Evolutionary conservation across 2,329 filamentous ascomycete genomes (phyloP).

Genomic region (Ascochyta lentis): DNA sequence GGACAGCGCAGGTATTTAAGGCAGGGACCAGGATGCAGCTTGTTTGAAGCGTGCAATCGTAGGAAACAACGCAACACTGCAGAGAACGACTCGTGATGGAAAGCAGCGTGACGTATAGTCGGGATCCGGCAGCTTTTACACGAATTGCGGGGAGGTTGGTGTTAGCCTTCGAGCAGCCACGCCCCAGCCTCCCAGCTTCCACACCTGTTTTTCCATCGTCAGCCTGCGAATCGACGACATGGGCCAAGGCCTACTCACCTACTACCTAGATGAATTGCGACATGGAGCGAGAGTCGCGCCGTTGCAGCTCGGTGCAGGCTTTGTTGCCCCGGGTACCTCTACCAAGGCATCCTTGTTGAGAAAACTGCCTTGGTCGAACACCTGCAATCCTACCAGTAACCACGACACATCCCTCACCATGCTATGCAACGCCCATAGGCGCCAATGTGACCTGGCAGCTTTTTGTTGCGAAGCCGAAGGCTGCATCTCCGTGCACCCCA

Average conservation of each 20-base stretch:
- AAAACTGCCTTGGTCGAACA: conserved; percentile 12
- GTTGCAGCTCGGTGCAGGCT: neutral
- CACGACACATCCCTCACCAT: neutral
- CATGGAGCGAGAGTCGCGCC: neutral
- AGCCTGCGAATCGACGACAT: conserved; percentile 6
- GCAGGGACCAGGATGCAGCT: conserved; percentile 11
- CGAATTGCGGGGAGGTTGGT: conserved; percentile 15
- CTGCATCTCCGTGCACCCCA: neutral
- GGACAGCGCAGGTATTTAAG: conserved; percentile 8
- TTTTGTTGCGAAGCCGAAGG: neutral
- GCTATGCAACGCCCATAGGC: neutral
- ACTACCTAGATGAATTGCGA: neutral
- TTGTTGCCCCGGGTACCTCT: conserved; percentile 5
- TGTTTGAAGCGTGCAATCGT: conserved; percentile 6
- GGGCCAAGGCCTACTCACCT: neutral
- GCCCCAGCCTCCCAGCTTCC: conserved; percentile 11
- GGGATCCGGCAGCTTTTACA: conserved; percentile 3
- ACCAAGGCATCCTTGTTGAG: conserved; percentile 3
- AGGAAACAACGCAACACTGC: conserved; percentile 19
- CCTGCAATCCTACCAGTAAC: neutral
- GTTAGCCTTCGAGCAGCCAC: conserved; percentile 4
- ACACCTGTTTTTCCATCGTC: conserved; percentile 8
- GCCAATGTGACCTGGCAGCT: neutral
- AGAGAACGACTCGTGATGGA: conserved; percentile 14
- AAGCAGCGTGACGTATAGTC: conserved; percentile 16